Evolutionary conservation across 2,329 filamentous ascomycete species (phyloP).

Genomic region (Sarocladium brachiariae): DNA sequence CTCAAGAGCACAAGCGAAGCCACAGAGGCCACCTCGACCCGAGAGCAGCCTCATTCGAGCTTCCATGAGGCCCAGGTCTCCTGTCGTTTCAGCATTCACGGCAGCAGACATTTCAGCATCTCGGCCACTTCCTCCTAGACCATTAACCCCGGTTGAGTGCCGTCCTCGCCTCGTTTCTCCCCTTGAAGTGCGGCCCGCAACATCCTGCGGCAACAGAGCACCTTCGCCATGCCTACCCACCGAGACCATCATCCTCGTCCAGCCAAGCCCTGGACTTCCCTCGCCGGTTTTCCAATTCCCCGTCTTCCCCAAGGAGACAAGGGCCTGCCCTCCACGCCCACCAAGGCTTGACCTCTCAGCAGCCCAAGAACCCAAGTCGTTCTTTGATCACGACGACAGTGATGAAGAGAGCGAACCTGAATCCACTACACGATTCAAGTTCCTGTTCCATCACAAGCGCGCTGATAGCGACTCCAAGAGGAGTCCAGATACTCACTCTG

Average conservation of each 20-base stretch:
- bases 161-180: not conserved
- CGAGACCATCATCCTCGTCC: constrained; percentile 5
- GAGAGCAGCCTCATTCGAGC: constrained; percentile 19
- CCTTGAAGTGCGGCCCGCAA: not conserved
- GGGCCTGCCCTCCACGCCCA: constrained; percentile 21
- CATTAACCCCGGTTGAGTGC: not conserved
- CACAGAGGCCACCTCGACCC: constrained; percentile 23
- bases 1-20: constrained; percentile 16
- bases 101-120: constrained; percentile 3
- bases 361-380: constrained; percentile 29
- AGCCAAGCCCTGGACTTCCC: not conserved
- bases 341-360: constrained; percentile 13
- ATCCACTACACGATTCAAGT: constrained; percentile 29
- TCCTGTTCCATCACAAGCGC: constrained; percentile 36
- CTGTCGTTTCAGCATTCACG: constrained; percentile 1
- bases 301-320: constrained; percentile 11
- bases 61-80: constrained; percentile 14
- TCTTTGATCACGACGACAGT: constrained; percentile 44
- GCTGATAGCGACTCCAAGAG: constrained; percentile 22
- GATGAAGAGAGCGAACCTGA: constrained; percentile 35
- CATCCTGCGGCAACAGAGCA: not conserved
- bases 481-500: not conserved
- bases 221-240: not conserved
- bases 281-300: constrained; percentile 6
- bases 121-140: not conserved